Evolutionary conservation across 441 rosid species (phyloP).

Genomic region (Aquilaria agallochum): DNA sequence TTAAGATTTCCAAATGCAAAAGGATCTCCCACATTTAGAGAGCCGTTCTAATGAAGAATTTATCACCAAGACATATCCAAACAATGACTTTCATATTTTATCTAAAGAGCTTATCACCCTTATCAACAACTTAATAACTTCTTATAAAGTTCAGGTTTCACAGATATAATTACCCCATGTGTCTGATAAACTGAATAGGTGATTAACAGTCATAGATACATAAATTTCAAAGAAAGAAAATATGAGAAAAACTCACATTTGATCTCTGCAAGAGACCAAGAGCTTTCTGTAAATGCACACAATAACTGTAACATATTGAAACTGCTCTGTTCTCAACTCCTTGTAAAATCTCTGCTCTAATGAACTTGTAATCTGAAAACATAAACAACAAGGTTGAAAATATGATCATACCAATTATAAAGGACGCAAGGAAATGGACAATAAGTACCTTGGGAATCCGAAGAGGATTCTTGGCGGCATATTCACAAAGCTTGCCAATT

Average conservation of each 20-base stretch:
- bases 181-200: no score
- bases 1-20: no score
- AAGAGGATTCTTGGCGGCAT: constrained; percentile 81
- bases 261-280: constrained; percentile 55
- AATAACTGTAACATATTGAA: constrained; percentile 46
- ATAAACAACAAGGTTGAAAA: constrained; percentile 10
- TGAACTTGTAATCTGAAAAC: constrained; percentile 49
- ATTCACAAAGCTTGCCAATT: constrained; percentile 81
- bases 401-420: background rate
- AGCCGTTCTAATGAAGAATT: no score
- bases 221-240: no score
- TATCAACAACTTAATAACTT: no score
- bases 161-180: no score
- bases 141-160: no score
- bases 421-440: background rate
- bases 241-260: constrained; percentile 41
- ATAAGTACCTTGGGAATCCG: constrained; percentile 70
- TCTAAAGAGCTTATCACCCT: no score
- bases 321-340: constrained; percentile 60
- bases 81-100: no score
- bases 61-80: no score
- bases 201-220: no score
- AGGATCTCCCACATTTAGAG: no score
- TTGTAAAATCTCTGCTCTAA: constrained; percentile 70
- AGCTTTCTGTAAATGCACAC: constrained; percentile 59